Evolutionary conservation across 108 stramenopile genomes (phyloP).

Genomic region (Schizochytrium sp.): DNA sequence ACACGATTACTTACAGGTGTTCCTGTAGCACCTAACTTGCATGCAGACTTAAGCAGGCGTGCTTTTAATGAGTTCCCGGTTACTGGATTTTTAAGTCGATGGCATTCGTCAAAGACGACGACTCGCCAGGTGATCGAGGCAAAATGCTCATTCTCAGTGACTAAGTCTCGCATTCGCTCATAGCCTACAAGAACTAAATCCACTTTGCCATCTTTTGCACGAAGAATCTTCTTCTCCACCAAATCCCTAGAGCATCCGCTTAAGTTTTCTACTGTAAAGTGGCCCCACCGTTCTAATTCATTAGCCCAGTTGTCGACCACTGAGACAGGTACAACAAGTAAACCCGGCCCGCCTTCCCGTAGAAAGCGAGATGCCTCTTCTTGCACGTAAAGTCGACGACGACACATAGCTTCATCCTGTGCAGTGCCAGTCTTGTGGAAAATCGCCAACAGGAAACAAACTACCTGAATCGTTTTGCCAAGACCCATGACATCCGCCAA

Average conservation of each 20-base stretch:
- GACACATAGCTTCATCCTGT: not conserved
- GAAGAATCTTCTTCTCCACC: not conserved
- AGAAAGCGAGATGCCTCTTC: not conserved
- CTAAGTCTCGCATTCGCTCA: conserved; percentile 1
- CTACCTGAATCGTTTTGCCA: conserved; percentile 62
- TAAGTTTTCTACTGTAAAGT: not conserved
- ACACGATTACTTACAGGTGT: conserved; percentile 51
- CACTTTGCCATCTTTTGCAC: not conserved
- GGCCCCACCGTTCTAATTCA: conserved; percentile 58
- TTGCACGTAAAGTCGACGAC: not conserved
- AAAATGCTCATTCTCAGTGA: not conserved
- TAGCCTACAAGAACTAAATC: conserved; percentile 15
- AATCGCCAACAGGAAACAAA: conserved; percentile 17
- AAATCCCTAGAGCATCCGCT: not conserved
- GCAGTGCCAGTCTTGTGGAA: conserved; percentile 6
- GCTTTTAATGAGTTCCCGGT: not conserved
- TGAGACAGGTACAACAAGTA: conserved; percentile 44
- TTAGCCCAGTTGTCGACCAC: conserved; percentile 34
- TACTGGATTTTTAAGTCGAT: conserved; percentile 50
- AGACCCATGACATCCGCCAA: conserved; percentile 64
- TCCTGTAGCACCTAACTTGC: conserved; percentile 37
- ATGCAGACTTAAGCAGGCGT: not conserved
- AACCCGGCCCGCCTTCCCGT: not conserved
- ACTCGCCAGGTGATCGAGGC: not conserved
- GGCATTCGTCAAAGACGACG: conserved; percentile 55